Conservation (phyloP, 495 filamentous ascomycete genomes). For the Immersiella caudata region DNA sequence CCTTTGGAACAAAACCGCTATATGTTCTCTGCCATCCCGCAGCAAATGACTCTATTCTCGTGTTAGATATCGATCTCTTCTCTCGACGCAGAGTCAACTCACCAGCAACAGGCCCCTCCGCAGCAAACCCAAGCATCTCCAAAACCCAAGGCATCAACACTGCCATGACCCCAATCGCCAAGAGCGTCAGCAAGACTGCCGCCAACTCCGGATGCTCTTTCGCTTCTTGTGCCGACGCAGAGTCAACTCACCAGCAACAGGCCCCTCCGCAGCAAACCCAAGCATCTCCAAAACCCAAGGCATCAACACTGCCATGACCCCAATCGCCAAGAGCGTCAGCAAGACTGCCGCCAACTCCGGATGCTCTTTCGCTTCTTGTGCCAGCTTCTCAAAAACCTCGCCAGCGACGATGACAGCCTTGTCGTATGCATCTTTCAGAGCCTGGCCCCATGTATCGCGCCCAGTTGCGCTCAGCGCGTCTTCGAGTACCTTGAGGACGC, state of each 20-base stretch:
- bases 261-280: slow-evolving; percentile 55
- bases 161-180: slow-evolving; percentile 56
- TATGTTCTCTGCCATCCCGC: slow-evolving; percentile 31
- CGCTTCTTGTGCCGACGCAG: slow-evolving; percentile 20
- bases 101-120: slow-evolving; percentile 46
- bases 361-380: slow-evolving; percentile 26
- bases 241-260: slow-evolving; percentile 30
- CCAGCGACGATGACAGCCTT: background rate
- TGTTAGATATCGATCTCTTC: too few relatives aligned
- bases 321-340: slow-evolving; percentile 51
- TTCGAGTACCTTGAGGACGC: slow-evolving; percentile 18
- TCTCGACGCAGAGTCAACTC: background rate
- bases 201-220: slow-evolving; percentile 28
- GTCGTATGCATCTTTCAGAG: slow-evolving; percentile 22
- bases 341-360: slow-evolving; percentile 26
- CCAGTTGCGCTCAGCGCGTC: slow-evolving; percentile 14
- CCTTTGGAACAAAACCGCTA: slow-evolving; percentile 51
- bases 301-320: slow-evolving; percentile 47
- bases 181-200: slow-evolving; percentile 34
- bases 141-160: slow-evolving; percentile 49
- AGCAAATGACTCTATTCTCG: too few relatives aligned
- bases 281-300: slow-evolving; percentile 51
- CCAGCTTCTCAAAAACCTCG: slow-evolving; percentile 18
- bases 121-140: slow-evolving; percentile 53
- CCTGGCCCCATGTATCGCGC: slow-evolving; percentile 23